Conservation (phyloP, 176 grass and related monocot species). For the Phyllostachys edulis region DNA sequence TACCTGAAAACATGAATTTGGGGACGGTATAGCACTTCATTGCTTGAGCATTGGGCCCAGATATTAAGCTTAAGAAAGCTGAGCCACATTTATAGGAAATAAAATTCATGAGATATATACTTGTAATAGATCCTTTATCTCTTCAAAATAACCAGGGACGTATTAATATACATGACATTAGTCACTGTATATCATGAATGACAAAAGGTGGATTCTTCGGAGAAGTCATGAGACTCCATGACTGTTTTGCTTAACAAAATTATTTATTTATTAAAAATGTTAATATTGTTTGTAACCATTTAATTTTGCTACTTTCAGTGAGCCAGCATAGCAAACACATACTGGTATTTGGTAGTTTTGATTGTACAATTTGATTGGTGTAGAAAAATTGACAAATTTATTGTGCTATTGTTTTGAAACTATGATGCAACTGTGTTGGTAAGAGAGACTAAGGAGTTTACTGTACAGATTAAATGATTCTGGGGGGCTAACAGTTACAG, state of each 20-base stretch:
- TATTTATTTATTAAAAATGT: neutral
- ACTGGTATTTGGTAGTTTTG: constrained; percentile 7
- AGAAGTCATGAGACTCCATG: neutral
- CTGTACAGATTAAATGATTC: neutral
- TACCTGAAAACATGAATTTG: constrained; percentile 63
- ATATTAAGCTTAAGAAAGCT: constrained; percentile 20
- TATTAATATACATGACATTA: neutral
- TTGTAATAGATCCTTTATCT: neutral
- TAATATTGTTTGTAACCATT: neutral
- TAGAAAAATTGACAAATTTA: neutral
- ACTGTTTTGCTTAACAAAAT: neutral
- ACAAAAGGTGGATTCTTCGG: neutral
- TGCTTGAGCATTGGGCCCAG: neutral
- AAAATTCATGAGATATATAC: neutral
- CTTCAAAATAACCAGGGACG: neutral
- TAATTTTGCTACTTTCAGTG: neutral
- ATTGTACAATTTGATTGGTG: neutral
- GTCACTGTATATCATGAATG: neutral
- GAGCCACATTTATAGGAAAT: neutral
- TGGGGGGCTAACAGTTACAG: neutral
- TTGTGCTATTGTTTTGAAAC: neutral
- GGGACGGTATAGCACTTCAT: neutral
- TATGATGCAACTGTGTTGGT: neutral
- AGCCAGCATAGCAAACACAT: constrained; percentile 6
- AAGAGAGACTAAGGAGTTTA: neutral